These are phyloP conservation scores for Penicillium bovifimosum DNA, from an alignment of 495 filamentous ascomycete genomes.

Conservation along the genomic window DNA sequence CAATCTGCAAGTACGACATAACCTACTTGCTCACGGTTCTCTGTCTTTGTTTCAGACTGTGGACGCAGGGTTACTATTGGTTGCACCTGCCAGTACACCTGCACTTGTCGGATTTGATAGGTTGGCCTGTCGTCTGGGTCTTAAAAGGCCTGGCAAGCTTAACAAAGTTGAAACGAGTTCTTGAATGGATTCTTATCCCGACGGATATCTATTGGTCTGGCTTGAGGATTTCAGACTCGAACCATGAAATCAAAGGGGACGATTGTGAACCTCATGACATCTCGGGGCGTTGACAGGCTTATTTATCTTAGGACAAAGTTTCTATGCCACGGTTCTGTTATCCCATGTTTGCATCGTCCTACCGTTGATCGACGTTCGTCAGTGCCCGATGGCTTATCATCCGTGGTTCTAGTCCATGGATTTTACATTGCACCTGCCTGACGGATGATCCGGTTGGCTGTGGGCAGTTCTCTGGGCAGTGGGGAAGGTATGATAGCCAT, in stretches of 20 bases:
- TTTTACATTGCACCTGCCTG: conserved; percentile 27
- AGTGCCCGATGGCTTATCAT: conserved; percentile 38
- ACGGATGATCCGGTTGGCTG: conserved; percentile 33
- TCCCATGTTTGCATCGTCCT: conserved; percentile 22
- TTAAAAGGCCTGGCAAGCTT: conserved; percentile 1
- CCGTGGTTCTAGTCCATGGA: conserved; percentile 29
- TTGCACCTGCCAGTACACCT: conserved; percentile 22
- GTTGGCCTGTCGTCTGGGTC: conserved; percentile 25
- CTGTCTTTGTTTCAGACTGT: conserved; percentile 36
- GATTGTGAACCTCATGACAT: conserved; percentile 26
- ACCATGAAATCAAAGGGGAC: conserved; percentile 33
- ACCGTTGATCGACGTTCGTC: conserved; percentile 35
- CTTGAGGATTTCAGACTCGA: conserved; percentile 14
- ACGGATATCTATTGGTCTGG: conserved; percentile 22
- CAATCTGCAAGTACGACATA: conserved; percentile 20
- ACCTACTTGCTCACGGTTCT: conserved; percentile 32
- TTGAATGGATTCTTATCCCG: conserved; percentile 16
- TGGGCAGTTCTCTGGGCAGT: conserved; percentile 30
- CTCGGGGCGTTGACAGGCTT: conserved; percentile 31
- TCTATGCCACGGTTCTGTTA: conserved; percentile 21
- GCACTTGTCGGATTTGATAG: conserved; percentile 34
- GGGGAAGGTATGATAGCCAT: conserved; percentile 37
- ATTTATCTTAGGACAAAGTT: conserved; percentile 44
- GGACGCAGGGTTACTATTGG: conserved; percentile 30
- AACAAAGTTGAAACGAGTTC: conserved; percentile 29